Evolutionary conservation across 371 early-diverging fungal genomes (phyloP).

Genomic region (Mortierella sp.): DNA sequence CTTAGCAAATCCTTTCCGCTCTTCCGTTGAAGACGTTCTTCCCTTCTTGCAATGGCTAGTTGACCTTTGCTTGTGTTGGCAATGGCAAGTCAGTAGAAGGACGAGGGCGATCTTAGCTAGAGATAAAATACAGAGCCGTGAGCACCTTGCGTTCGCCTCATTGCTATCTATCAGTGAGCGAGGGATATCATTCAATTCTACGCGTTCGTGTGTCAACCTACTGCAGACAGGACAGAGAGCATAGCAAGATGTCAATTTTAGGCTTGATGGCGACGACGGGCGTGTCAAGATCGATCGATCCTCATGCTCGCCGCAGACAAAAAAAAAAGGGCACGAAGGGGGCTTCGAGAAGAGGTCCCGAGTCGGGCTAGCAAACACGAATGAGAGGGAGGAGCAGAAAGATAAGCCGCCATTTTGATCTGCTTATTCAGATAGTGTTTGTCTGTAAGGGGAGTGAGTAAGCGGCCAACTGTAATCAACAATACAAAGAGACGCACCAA

Average conservation of each 20-base stretch:
- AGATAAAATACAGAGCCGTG: not conserved
- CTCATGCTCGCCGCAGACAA: not conserved
- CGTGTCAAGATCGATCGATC: too few species aligned
- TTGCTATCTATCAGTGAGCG: too few species aligned
- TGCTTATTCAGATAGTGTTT: constrained; percentile 1
- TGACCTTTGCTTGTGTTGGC: too few species aligned
- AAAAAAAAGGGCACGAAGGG: not conserved
- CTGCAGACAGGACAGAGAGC: not conserved
- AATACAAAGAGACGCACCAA: not conserved
- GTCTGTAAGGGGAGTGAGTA: not conserved
- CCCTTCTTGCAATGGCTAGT: too few species aligned
- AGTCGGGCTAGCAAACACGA: not conserved
- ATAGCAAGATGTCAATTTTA: not conserved
- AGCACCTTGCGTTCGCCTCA: not conserved
- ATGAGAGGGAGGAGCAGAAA: not conserved
- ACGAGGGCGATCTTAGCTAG: too few species aligned
- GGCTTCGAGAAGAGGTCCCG: constrained; percentile 3
- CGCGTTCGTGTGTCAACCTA: not conserved
- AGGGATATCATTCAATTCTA: not conserved
- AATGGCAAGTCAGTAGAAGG: too few species aligned
- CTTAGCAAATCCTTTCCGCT: too few species aligned
- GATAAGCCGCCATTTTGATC: not conserved
- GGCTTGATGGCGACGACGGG: too few species aligned
- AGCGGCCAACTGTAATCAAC: not conserved
- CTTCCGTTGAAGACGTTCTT: not conserved